Percentiles rank a stretch among this genome's conserved stretches.
Conservation (phyloP, 495 filamentous ascomycete genomes). For the Penicillium silybi region DNA sequence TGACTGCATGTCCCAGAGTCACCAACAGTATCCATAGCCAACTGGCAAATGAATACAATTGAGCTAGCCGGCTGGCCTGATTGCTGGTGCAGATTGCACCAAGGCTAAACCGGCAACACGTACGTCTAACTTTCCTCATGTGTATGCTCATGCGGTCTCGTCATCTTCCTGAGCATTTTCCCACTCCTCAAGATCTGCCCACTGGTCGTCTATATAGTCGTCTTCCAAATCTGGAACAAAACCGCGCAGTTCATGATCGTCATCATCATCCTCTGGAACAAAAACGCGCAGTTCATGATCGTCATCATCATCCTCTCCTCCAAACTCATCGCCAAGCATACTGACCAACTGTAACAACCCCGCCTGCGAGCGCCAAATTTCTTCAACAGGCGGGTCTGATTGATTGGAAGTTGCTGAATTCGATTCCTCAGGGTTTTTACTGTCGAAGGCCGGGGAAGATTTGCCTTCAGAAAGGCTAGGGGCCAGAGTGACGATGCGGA, state of each 20-base stretch:
- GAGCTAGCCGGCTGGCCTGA: neutral
- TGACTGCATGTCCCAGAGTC: neutral
- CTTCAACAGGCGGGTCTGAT: constrained; percentile 6
- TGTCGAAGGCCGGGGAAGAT: neutral
- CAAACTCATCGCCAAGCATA: constrained; percentile 27
- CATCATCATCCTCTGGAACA: neutral
- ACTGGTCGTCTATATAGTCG: constrained; percentile 12
- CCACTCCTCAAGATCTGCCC: constrained; percentile 16
- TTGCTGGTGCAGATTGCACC: neutral
- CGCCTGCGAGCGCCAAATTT: constrained; percentile 20
- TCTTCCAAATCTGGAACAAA: neutral
- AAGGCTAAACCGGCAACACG: neutral
- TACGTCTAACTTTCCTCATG: neutral
- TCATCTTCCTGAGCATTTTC: no score
- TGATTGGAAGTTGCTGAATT: neutral
- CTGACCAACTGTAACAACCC: constrained; percentile 27
- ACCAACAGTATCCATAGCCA: no score
- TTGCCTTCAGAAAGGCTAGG: constrained; percentile 15
- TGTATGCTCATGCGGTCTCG: neutral
- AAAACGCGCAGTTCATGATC: constrained; percentile 4
- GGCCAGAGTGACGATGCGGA: constrained; percentile 35
- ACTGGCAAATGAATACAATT: neutral
- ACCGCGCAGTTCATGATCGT: constrained; percentile 1
- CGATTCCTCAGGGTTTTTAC: neutral
- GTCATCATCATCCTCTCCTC: constrained; percentile 14